These are phyloP conservation scores for Ascochyta koolunga DNA, from an alignment of 2,329 filamentous ascomycete genomes.

Conservation along the genomic window DNA sequence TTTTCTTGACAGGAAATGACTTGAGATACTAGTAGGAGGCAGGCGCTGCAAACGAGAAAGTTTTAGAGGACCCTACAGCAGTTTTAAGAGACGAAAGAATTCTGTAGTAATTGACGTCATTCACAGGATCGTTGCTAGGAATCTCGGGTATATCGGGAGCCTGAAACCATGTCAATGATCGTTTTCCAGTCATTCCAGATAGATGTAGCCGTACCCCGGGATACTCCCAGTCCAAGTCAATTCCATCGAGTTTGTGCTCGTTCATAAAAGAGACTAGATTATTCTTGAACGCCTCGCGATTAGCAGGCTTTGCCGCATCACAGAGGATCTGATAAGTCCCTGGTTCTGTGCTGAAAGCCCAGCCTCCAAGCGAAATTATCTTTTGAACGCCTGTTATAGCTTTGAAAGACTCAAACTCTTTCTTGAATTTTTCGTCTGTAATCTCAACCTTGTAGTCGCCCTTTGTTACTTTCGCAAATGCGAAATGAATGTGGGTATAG, in stretches of 20 bases:
- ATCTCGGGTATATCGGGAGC: slow-evolving; percentile 45
- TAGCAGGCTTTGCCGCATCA: slow-evolving; percentile 43
- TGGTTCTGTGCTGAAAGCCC: slow-evolving; percentile 51
- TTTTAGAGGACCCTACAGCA: too few relatives aligned
- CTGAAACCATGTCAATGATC: too few relatives aligned
- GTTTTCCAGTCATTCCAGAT: too few relatives aligned
- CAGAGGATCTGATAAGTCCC: slow-evolving; percentile 50
- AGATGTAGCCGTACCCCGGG: too few relatives aligned
- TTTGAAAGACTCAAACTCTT: neutral
- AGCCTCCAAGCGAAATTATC: slow-evolving; percentile 56
- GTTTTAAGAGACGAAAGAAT: too few relatives aligned
- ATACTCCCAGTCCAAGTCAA: slow-evolving; percentile 59
- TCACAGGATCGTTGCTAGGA: slow-evolving; percentile 42
- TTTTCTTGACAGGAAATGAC: too few relatives aligned
- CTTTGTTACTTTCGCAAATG: too few relatives aligned
- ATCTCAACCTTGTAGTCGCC: too few relatives aligned
- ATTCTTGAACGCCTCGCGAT: slow-evolving; percentile 43
- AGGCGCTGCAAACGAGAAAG: too few relatives aligned
- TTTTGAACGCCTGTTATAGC: slow-evolving; percentile 36
- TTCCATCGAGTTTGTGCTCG: slow-evolving; percentile 35
- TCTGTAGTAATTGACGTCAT: slow-evolving; percentile 46
- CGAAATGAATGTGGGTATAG: too few relatives aligned
- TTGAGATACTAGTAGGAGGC: too few relatives aligned
- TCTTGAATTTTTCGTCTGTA: too few relatives aligned
- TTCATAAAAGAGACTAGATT: slow-evolving; percentile 33